A percentile compares a stretch with the other conserved stretches of the same genome.
These are phyloP conservation scores for Sporisorium exsertum DNA, from an alignment of 1,284 basidiomycete species.

Conservation along the genomic window DNA sequence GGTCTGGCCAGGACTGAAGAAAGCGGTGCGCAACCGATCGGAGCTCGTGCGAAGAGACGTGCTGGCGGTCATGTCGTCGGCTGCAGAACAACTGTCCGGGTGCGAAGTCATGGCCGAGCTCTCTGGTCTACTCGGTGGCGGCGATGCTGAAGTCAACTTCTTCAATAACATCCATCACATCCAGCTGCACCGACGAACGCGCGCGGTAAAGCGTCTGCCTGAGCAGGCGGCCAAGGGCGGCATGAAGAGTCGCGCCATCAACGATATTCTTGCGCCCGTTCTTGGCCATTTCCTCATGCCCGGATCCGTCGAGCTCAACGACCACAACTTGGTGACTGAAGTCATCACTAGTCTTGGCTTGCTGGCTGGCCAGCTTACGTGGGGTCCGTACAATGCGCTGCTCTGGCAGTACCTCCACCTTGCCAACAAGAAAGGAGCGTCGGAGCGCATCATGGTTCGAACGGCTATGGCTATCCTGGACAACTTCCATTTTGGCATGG, in stretches of 20 bases:
- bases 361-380: constrained; percentile 71
- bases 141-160: constrained; percentile 95
- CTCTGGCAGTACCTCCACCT: constrained; percentile 85
- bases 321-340: constrained; percentile 92
- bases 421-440: constrained; percentile 78
- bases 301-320: constrained; percentile 74
- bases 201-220: constrained; percentile 86
- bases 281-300: constrained; percentile 81
- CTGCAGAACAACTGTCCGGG: constrained; percentile 74
- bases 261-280: constrained; percentile 88
- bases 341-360: constrained; percentile 76
- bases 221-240: constrained; percentile 81
- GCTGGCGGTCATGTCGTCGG: constrained; percentile 82
- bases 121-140: constrained; percentile 82
- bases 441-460: constrained; percentile 86
- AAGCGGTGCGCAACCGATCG: constrained; percentile 80
- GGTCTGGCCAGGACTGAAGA: constrained; percentile 85
- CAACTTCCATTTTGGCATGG: constrained; percentile 83
- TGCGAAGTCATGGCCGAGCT: constrained; percentile 80
- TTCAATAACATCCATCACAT: constrained; percentile 97
- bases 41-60: constrained; percentile 92
- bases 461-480: constrained; percentile 87
- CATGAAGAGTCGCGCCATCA: constrained; percentile 80
- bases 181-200: constrained; percentile 88
- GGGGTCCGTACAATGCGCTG: constrained; percentile 86